Percentiles rank a stretch among this genome's conserved stretches.
Conservation (phyloP, 768 basidiomycete genomes). For the Pseudohyphozyma bogoriensis region DNA sequence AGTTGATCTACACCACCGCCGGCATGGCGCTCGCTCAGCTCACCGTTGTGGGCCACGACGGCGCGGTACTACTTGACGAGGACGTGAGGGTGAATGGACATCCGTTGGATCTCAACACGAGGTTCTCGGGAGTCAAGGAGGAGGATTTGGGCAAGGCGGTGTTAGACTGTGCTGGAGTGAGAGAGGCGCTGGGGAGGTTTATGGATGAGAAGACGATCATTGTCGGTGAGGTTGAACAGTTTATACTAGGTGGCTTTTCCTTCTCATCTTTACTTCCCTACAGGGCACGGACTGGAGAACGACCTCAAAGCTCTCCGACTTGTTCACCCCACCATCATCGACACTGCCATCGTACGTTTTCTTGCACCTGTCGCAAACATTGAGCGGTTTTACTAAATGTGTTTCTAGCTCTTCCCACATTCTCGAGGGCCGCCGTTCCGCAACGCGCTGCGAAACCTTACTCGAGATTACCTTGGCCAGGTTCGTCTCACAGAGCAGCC, state of each 20-base stretch:
- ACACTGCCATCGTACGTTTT: slow-evolving; percentile 56
- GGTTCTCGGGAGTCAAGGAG: slow-evolving; percentile 40
- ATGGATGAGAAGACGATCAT: slow-evolving; percentile 74
- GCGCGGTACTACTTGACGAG: slow-evolving; percentile 59
- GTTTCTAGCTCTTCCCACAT: slow-evolving; percentile 63
- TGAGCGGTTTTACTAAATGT: background rate
- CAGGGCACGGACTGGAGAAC: slow-evolving; percentile 70
- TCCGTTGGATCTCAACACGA: slow-evolving; percentile 75
- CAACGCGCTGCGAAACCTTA: slow-evolving; percentile 67
- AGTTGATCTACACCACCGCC: slow-evolving; percentile 91
- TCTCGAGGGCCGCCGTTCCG: slow-evolving; percentile 63
- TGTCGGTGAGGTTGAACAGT: too few species aligned
- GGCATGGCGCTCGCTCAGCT: slow-evolving; percentile 85
- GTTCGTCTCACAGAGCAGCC: too few species aligned
- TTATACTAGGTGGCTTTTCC: background rate
- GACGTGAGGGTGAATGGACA: slow-evolving; percentile 44
- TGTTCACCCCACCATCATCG: slow-evolving; percentile 70
- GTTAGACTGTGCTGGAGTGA: slow-evolving; percentile 56
- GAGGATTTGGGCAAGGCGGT: slow-evolving; percentile 44
- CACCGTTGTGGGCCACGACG: slow-evolving; percentile 64
- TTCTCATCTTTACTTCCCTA: background rate
- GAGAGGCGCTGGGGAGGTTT: slow-evolving; percentile 56
- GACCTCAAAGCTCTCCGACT: slow-evolving; percentile 84
- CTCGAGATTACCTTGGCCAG: slow-evolving; percentile 63
- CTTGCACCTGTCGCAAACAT: background rate